phyloP scores from a whole-genome alignment of 2,329 filamentous ascomycete species.

The Arthrobotrys megalospora region DNA sequence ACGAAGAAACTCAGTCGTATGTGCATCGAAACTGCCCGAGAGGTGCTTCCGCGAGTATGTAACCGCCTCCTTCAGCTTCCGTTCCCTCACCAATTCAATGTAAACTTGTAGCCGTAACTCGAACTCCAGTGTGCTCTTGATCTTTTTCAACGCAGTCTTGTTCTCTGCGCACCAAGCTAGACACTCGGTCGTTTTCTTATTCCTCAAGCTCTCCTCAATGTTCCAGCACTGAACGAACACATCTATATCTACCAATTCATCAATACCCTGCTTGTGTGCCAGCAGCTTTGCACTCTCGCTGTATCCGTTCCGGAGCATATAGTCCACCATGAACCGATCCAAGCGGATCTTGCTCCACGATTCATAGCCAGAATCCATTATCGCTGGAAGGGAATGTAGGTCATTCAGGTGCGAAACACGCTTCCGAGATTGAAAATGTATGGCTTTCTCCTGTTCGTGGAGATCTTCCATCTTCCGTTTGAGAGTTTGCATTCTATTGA shows the following conservation, averaged over 20 bases:
- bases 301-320: conserved; percentile 87
- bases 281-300: conserved; percentile 81
- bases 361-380: conserved; percentile 95
- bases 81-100: conserved; percentile 85
- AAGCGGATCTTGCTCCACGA: conserved; percentile 86
- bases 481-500: conserved; percentile 84
- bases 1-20: conserved; percentile 78
- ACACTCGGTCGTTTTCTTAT: conserved; percentile 81
- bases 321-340: conserved; percentile 90
- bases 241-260: conserved; percentile 87
- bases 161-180: conserved; percentile 93
- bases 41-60: conserved; percentile 87
- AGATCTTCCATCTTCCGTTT: conserved; percentile 87
- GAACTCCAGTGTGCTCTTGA: conserved; percentile 90
- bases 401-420: conserved; percentile 85
- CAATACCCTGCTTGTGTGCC: conserved; percentile 81
- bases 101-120: conserved; percentile 95
- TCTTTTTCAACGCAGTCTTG: conserved; percentile 90
- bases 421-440: conserved; percentile 82
- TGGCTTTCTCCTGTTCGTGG: conserved; percentile 82
- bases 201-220: conserved; percentile 80
- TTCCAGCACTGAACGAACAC: conserved; percentile 86
- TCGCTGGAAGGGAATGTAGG: conserved; percentile 82
- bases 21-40: conserved; percentile 77
- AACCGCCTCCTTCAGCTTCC: conserved; percentile 82